phyloP scores from a whole-genome alignment of 2,329 filamentous ascomycete species.

The Cercospora zeae-maydis region DNA sequence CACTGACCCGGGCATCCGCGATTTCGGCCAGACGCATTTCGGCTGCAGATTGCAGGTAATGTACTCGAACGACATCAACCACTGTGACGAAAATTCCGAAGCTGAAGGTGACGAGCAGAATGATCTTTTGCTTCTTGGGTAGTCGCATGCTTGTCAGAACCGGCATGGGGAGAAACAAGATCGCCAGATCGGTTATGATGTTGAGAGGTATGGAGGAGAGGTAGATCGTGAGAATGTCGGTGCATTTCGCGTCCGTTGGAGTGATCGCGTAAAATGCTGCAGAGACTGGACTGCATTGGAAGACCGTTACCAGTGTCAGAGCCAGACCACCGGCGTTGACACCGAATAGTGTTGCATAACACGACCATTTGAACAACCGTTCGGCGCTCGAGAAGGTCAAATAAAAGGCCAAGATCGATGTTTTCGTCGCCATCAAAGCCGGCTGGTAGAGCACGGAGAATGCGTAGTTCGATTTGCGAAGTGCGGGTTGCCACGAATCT shows the following conservation, averaged over 20 bases:
- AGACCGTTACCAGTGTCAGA: conserved; percentile 79
- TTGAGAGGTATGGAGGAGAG: conserved; percentile 81
- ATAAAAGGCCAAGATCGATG: conserved; percentile 89
- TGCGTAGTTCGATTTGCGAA: conserved; percentile 58
- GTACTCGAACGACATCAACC: conserved; percentile 84
- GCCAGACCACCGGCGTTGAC: conserved; percentile 76
- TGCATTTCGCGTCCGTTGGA: conserved; percentile 51
- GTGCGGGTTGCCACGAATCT: conserved; percentile 44
- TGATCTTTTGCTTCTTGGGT: conserved; percentile 80
- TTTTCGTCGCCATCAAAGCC: conserved; percentile 85
- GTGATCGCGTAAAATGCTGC: conserved; percentile 61
- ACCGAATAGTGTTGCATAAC: conserved; percentile 71
- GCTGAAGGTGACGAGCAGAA: conserved; percentile 79
- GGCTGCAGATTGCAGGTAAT: conserved; percentile 76
- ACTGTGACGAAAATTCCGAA: conserved; percentile 83
- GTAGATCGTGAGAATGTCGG: conserved; percentile 61
- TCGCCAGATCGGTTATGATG: conserved; percentile 84
- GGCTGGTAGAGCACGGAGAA: conserved; percentile 70
- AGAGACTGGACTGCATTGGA: conserved; percentile 74
- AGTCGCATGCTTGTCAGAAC: conserved; percentile 83
- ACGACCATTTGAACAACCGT: conserved; percentile 72
- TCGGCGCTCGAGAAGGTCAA: conserved; percentile 77
- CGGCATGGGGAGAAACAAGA: conserved; percentile 82
- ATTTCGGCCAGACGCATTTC: conserved; percentile 45
- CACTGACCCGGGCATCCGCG: neutral